A percentile compares a stretch with the other conserved stretches of the same genome.
phyloP scores from a whole-genome alignment of 148 eudicot genomes.

The Persicaria maculosa region DNA sequence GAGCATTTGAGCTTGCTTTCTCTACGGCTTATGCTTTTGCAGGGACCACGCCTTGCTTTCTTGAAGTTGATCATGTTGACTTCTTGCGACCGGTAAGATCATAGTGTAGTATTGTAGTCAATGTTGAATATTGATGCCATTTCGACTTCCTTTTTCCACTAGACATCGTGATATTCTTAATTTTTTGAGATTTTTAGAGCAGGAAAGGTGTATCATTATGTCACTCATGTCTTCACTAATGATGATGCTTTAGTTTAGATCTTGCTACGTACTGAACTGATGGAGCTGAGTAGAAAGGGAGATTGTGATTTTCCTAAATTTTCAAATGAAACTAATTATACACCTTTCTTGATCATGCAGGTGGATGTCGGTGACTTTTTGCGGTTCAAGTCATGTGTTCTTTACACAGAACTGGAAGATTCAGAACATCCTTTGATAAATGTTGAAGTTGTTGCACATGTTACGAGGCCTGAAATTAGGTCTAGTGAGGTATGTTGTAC shows the following conservation, averaged over 20 bases:
- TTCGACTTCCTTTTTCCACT: neutral
- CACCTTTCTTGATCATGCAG: conserved; percentile 30
- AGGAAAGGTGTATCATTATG: neutral
- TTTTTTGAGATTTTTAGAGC: conserved; percentile 4
- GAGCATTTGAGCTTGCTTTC: conserved; percentile 93
- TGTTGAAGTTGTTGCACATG: conserved; percentile 94
- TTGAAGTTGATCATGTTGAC: conserved; percentile 97
- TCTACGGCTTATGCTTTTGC: conserved; percentile 90
- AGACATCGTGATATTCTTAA: neutral
- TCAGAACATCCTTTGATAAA: conserved; percentile 75
- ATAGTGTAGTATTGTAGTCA: neutral
- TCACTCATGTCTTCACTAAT: neutral
- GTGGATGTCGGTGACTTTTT: conserved; percentile 96
- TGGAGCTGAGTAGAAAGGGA: neutral
- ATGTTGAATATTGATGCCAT: neutral
- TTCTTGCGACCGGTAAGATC: conserved; percentile 78
- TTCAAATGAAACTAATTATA: neutral
- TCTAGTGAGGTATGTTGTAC: conserved; percentile 70
- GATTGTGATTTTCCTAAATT: neutral
- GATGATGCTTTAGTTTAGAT: neutral
- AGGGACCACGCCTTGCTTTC: conserved; percentile 74
- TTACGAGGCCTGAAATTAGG: conserved; percentile 90
- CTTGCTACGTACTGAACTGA: neutral
- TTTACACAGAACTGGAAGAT: conserved; percentile 73
- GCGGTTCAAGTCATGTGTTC: conserved; percentile 85